Conservation (phyloP, 1,139 yeast species). For the Yamadazyma atlantica region DNA sequence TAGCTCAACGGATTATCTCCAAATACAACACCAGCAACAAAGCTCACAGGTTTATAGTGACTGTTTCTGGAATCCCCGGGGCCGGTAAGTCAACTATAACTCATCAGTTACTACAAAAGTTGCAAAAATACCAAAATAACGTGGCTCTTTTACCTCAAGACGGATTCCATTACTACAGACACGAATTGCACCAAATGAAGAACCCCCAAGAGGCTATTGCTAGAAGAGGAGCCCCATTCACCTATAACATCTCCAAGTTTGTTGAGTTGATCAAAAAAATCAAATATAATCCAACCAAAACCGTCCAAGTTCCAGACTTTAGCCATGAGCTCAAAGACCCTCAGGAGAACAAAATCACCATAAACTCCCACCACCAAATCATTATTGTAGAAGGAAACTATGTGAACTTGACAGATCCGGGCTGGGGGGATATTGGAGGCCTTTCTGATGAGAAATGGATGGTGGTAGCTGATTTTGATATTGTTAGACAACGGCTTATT, state of each 20-base stretch:
- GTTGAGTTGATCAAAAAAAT: slow-evolving; percentile 24
- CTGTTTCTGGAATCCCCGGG: slow-evolving; percentile 76
- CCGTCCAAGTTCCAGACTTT: slow-evolving; percentile 62
- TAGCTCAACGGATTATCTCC: slow-evolving; percentile 3
- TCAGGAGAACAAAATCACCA: slow-evolving; percentile 45
- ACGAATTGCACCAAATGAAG: slow-evolving; percentile 47
- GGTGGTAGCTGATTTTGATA: slow-evolving; percentile 41
- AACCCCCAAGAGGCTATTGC: slow-evolving; percentile 58
- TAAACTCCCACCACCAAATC: slow-evolving; percentile 45
- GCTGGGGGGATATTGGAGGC: slow-evolving; percentile 48
- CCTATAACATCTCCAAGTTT: slow-evolving; percentile 63
- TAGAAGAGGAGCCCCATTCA: slow-evolving; percentile 82
- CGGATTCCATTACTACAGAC: slow-evolving; percentile 77
- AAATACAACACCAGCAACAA: slow-evolving; percentile 1
- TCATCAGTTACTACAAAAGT: slow-evolving; percentile 15
- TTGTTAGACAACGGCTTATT: slow-evolving; percentile 61
- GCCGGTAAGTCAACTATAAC: slow-evolving; percentile 77
- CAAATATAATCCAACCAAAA: slow-evolving; percentile 22
- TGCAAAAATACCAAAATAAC: background rate
- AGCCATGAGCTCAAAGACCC: slow-evolving; percentile 76
- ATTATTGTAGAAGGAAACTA: slow-evolving; percentile 69
- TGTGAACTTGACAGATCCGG: slow-evolving; percentile 46
- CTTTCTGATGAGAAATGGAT: slow-evolving; percentile 47
- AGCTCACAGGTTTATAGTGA: slow-evolving; percentile 42
- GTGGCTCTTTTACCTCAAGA: slow-evolving; percentile 54